phyloP scores from a whole-genome alignment of 371 early-diverging fungal species.

The Actinomortierella wolfii region DNA sequence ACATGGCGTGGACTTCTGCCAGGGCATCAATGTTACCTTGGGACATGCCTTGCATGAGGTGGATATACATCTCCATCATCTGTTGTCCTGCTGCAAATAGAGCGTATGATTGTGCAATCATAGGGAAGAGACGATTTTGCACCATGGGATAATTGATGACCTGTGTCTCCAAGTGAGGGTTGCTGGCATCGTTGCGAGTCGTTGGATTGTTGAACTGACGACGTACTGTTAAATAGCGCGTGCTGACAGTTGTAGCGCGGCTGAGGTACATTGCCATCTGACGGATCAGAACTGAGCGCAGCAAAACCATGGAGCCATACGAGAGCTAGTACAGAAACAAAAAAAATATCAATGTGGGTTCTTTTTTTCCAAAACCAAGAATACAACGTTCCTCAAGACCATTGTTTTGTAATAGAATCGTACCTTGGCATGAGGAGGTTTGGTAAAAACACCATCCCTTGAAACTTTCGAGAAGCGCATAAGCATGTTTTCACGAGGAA shows the following conservation, averaged over 20 bases:
- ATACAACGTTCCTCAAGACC: slow-evolving; percentile 25
- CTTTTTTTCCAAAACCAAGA: slow-evolving; percentile 53
- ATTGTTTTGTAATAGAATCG: too few species aligned
- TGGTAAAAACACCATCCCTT: slow-evolving; percentile 65
- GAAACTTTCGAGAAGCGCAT: slow-evolving; percentile 77
- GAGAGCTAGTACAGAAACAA: slow-evolving; percentile 44
- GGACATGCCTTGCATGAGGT: slow-evolving; percentile 65
- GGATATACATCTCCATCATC: slow-evolving; percentile 65
- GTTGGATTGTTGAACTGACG: slow-evolving; percentile 57
- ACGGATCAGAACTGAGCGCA: slow-evolving; percentile 69
- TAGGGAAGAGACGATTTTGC: slow-evolving; percentile 75
- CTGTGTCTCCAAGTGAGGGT: slow-evolving; percentile 64
- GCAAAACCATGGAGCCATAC: slow-evolving; percentile 79
- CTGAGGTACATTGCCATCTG: slow-evolving; percentile 60
- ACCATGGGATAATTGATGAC: slow-evolving; percentile 80
- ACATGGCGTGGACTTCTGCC: slow-evolving; percentile 83
- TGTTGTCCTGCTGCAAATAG: slow-evolving; percentile 70
- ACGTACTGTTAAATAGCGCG: slow-evolving; percentile 57
- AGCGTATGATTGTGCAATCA: slow-evolving; percentile 74
- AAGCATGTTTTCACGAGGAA: slow-evolving; percentile 80
- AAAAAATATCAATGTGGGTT: slow-evolving; percentile 54
- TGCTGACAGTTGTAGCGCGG: slow-evolving; percentile 53
- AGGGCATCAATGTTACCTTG: slow-evolving; percentile 62
- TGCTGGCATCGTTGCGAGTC: slow-evolving; percentile 30
- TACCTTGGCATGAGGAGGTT: slow-evolving; percentile 71